A percentile compares a stretch with the other conserved stretches of the same genome.
Conservation (phyloP, 345 rosid species). For the Iberis pinnata region DNA sequence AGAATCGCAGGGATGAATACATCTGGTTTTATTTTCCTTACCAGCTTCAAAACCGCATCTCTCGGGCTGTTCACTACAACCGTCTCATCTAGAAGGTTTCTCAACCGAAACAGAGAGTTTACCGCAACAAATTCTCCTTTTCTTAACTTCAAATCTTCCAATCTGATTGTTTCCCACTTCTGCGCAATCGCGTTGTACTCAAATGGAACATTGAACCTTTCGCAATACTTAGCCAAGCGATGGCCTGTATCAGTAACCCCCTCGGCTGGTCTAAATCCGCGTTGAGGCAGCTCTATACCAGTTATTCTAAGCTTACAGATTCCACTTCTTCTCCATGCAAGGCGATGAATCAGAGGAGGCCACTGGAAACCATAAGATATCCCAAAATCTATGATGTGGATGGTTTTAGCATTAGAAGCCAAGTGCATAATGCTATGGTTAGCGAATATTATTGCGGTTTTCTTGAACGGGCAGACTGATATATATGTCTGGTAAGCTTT, state of each 20-base stretch:
- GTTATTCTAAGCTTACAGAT: conserved; percentile 76
- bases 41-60: conserved; percentile 44
- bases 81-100: conserved; percentile 67
- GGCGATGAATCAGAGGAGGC: conserved; percentile 57
- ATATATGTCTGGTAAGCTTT: conserved; percentile 49
- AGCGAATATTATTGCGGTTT: conserved; percentile 44
- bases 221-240: conserved; percentile 61
- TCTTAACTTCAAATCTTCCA: conserved; percentile 49
- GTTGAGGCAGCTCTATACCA: conserved; percentile 71
- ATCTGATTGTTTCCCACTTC: conserved; percentile 61
- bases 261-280: conserved; percentile 74
- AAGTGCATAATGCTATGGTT: conserved; percentile 40
- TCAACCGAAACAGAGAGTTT: conserved; percentile 47
- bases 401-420: conserved; percentile 37
- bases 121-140: conserved; percentile 56
- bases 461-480: conserved; percentile 53
- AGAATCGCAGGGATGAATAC: conserved; percentile 41
- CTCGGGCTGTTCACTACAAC: conserved; percentile 49
- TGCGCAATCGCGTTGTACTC: conserved; percentile 64
- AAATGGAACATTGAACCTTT: conserved; percentile 55
- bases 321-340: conserved; percentile 43
- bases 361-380: conserved; percentile 78
- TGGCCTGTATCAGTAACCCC: conserved; percentile 56
- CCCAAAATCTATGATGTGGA: conserved; percentile 82
- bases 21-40: conserved; percentile 50